Percentiles rank a stretch among this genome's conserved stretches.
These are phyloP conservation scores for Metschnikowia bowlesiae DNA, from an alignment of 805 yeast genomes.

Conservation along the genomic window DNA sequence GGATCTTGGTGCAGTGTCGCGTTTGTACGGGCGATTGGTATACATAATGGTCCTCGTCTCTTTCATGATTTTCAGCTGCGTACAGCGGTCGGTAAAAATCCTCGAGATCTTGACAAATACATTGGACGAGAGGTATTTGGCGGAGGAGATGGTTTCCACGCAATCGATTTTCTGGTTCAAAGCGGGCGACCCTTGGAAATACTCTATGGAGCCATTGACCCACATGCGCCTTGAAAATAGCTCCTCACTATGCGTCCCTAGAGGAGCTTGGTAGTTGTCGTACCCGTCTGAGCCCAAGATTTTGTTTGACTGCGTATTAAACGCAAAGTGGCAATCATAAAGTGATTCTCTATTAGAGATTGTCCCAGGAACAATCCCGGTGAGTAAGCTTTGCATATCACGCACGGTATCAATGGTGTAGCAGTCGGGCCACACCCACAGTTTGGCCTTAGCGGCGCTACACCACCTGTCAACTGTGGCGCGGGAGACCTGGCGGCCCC, in stretches of 20 bases:
- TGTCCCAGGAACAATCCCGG: constrained; percentile 3
- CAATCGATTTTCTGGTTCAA: constrained; percentile 42
- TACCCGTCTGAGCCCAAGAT: constrained; percentile 70
- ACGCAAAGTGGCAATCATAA: constrained; percentile 62
- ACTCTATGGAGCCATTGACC: constrained; percentile 62
- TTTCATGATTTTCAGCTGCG: constrained; percentile 19
- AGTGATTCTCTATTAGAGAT: neutral
- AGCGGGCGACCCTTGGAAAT: constrained; percentile 26
- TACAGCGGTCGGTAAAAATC: constrained; percentile 27
- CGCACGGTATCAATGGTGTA: constrained; percentile 7
- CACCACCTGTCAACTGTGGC: neutral
- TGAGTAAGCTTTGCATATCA: constrained; percentile 9
- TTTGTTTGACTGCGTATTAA: constrained; percentile 53
- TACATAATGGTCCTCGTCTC: constrained; percentile 65
- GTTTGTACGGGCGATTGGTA: constrained; percentile 38
- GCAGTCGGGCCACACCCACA: constrained; percentile 14
- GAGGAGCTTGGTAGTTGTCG: constrained; percentile 72
- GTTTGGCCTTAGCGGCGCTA: constrained; percentile 1
- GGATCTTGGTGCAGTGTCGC: neutral
- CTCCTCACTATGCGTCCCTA: constrained; percentile 14
- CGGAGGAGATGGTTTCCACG: constrained; percentile 46
- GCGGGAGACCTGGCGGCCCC: neutral
- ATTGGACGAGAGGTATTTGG: constrained; percentile 32
- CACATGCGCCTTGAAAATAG: constrained; percentile 66
- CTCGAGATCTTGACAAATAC: constrained; percentile 57